phyloP scores from a whole-genome alignment of 2,329 filamentous ascomycete species.

The Arthroderma uncinatum region DNA sequence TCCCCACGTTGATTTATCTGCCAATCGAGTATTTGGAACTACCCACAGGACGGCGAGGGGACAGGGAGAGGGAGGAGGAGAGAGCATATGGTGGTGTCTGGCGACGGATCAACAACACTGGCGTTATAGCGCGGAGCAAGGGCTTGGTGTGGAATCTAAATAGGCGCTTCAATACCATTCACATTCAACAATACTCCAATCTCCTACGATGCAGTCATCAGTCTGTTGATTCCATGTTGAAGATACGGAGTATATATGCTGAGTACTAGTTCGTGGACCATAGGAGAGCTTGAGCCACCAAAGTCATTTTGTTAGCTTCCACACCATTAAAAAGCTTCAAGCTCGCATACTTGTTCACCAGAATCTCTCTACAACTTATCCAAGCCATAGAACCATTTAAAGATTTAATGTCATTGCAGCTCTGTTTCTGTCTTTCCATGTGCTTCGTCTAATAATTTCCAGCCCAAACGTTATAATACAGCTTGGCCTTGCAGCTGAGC shows the following conservation, averaged over 20 bases:
- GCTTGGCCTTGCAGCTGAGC: background rate
- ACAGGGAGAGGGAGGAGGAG: slow-evolving; percentile 10
- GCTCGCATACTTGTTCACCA: background rate
- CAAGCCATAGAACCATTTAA: background rate
- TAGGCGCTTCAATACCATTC: background rate
- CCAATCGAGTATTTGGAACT: background rate
- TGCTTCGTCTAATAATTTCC: background rate
- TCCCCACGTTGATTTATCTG: background rate
- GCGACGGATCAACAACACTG: slow-evolving; percentile 17
- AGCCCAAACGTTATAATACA: background rate
- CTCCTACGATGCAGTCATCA: background rate
- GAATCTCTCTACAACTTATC: background rate
- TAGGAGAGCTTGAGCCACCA: background rate
- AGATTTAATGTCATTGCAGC: background rate
- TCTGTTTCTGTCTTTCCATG: no score
- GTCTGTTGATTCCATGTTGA: background rate
- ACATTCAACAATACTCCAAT: background rate
- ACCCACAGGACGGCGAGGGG: slow-evolving; percentile 12
- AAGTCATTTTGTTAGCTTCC: background rate
- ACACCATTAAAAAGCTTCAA: background rate
- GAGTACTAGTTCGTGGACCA: background rate
- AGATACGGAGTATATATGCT: background rate
- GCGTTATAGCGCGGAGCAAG: slow-evolving; percentile 10
- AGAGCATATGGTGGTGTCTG: slow-evolving; percentile 18
- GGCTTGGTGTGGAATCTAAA: background rate